Conservation (phyloP, 768 basidiomycete genomes). For the Rhizopogon roseolus region DNA sequence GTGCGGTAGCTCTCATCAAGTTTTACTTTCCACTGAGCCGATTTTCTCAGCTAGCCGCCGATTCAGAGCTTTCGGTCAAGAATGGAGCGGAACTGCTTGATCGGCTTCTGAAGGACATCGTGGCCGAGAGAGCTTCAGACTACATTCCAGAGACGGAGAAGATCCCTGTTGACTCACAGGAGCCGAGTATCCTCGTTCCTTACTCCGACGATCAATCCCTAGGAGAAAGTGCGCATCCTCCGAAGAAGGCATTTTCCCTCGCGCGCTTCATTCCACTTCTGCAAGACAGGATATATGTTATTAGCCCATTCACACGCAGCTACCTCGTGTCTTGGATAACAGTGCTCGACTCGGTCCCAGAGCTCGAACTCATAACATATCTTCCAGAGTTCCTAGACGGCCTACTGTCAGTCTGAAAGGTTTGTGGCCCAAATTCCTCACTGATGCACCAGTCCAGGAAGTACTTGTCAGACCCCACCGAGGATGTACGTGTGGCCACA, state of each 20-base stretch:
- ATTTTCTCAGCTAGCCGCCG: slow-evolving; percentile 76
- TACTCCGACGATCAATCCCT: slow-evolving; percentile 46
- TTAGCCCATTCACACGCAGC: slow-evolving; percentile 92
- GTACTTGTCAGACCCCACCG: slow-evolving; percentile 92
- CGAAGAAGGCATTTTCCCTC: slow-evolving; percentile 85
- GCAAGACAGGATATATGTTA: slow-evolving; percentile 88
- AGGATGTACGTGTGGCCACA: slow-evolving; percentile 89
- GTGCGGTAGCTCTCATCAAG: slow-evolving; percentile 33
- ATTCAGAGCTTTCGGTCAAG: slow-evolving; percentile 94
- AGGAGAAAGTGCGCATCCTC: slow-evolving; percentile 31
- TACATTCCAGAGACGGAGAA: slow-evolving; percentile 86
- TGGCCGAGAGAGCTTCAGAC: slow-evolving; percentile 92
- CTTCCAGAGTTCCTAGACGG: slow-evolving; percentile 95
- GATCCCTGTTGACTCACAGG: slow-evolving; percentile 39
- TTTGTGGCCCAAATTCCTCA: slow-evolving; percentile 1
- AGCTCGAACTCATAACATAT: slow-evolving; percentile 91
- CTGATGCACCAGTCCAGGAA: slow-evolving; percentile 45
- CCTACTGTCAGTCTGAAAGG: slow-evolving; percentile 58
- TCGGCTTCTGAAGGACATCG: slow-evolving; percentile 95
- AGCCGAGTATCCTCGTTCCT: slow-evolving; percentile 57
- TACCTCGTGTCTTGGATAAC: slow-evolving; percentile 98
- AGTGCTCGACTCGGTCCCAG: slow-evolving; percentile 93
- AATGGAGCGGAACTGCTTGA: slow-evolving; percentile 97
- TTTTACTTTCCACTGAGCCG: slow-evolving; percentile 7
- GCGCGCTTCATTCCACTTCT: slow-evolving; percentile 93